A percentile compares a stretch with the other conserved stretches of the same genome.
Evolutionary conservation across 305 asterid genomes (phyloP).

Genomic region (Rubia peregrina): DNA sequence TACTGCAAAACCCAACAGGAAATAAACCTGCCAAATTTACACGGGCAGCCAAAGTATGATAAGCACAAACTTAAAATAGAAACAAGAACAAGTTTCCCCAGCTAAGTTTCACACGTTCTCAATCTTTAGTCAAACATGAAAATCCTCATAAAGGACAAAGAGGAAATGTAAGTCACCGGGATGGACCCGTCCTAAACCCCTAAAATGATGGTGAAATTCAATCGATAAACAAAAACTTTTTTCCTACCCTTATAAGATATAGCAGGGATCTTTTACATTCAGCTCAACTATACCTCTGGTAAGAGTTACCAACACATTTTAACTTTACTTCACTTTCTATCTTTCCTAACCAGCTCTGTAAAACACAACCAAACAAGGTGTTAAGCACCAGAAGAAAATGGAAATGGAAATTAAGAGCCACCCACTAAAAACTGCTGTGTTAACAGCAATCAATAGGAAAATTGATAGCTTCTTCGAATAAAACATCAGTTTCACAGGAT

Average conservation of each 20-base stretch:
- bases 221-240: not conserved
- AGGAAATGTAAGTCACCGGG: not conserved
- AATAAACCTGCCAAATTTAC: conserved; percentile 10
- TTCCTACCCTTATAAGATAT: not conserved
- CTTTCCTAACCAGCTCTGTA: too few species aligned
- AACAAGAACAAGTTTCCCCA: not conserved
- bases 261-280: not conserved
- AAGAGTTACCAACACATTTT: too few species aligned
- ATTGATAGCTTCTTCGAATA: not conserved
- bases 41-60: not conserved
- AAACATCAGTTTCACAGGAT: not conserved
- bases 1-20: conserved; percentile 21
- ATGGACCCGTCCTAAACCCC: too few species aligned
- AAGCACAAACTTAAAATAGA: not conserved
- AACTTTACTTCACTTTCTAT: too few species aligned
- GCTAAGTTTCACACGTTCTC: not conserved
- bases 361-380: too few species aligned
- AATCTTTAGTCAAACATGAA: too few species aligned
- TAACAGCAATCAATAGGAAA: not conserved
- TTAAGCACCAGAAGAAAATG: not conserved
- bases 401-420: not conserved
- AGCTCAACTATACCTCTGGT: not conserved
- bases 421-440: not conserved
- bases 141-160: not conserved
- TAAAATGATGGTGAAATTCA: not conserved